Evolutionary conservation across 805 yeast genomes (phyloP), one percentile per base, ranked within the genome.

Genomic region (Ogataea chonburiensis): DNA sequence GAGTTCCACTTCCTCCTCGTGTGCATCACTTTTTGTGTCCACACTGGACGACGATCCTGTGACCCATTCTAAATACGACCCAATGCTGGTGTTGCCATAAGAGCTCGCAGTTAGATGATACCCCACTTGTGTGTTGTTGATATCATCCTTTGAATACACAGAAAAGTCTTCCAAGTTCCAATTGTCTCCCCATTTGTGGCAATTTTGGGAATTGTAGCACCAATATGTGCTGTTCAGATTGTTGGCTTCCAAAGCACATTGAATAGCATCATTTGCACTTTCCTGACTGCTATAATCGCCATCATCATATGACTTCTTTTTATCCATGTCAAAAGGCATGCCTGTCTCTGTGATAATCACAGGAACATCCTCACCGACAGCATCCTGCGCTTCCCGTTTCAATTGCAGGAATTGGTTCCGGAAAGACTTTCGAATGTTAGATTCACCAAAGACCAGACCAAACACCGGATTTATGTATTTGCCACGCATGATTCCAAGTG

Each of bases 141-240:
- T 54, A 39, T 82, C 87, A 43, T 81, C 88, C 3, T 67, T 61
- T 2, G 93, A 81, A 83, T 82, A 91, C 38, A 91, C 74, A 1
- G 96, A 85, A 56, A 91, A 81, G 60, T 91, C 98, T 55, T 91
- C 98, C 47, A 87, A 79, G 52, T 91, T 91, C 95, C 97, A 91
- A 17, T 71, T 58, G 60, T 91, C 98, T 0, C 98, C 98, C 81
- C 85, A 79, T 53, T 74, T 64, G 61, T 93, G 95, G 21, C 77
- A 65, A 55, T 89, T 91, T 26, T 67, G 63, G 5, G 81, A 67
- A 22, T 84, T 73, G 57, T 91, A 91, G 50, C 87, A 78, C 98
- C 98, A 91, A 53, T 79, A 76, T 3, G 95, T 80, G 57, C 79
- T 87, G 28, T 83, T 76, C 52, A 87, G 58, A 32, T 74, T 72